Base-by-base conservation (phyloP, 2,329 filamentous ascomycete genomes). In the Hypoxylon sp. region DNA sequence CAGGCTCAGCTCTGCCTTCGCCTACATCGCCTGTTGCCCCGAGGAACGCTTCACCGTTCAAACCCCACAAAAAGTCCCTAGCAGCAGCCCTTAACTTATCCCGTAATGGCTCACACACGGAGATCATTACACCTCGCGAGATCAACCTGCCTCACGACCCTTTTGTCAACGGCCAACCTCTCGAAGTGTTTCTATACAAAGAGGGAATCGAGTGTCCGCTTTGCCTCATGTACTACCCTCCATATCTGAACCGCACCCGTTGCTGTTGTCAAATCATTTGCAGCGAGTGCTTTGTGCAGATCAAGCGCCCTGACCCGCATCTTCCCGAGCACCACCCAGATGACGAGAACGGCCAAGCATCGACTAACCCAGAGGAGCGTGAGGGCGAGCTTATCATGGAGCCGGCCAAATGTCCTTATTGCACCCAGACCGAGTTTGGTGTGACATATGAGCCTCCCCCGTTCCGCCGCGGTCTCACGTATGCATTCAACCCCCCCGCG, bases 261-360 rank as follows among this genome's bases (percentile, higher is more conserved):
- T 99, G 96, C 78, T 99, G 96, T 79, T 94, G 97, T 75, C 96
- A 99, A 78, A 87, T 92, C 5, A 98, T 99, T 69, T 99, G 96
- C 81, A 98, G 94, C 46, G 96, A 99, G 82, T 99, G 96, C 79
- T 99, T 99, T 76, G 96, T 99, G 3, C 96, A 99, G 79, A 99
- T 99, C 76, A 94, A 93, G 78, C 86, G 92, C 58, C 91, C 91
- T 1, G 92, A 94, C 75, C 92, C 92, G 8, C 92, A 94, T 78
- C 87, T 89, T 44, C 92, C 92, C 3, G 92, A 94, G 80, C 90
- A 92, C 76, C 79, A 87, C 65, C 86, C 84, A n/a, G 82, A 87
- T 53, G 75, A 77, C 65, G 61, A 71, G 31, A 73, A 64, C 39
- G 65, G 70, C n/a, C 63, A 73, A 47, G 53, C 71, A 6, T 74